Evolutionary conservation across 805 yeast species (phyloP), one percentile per base, ranked within the genome.

Genomic region (Torulaspora maleeae): DNA sequence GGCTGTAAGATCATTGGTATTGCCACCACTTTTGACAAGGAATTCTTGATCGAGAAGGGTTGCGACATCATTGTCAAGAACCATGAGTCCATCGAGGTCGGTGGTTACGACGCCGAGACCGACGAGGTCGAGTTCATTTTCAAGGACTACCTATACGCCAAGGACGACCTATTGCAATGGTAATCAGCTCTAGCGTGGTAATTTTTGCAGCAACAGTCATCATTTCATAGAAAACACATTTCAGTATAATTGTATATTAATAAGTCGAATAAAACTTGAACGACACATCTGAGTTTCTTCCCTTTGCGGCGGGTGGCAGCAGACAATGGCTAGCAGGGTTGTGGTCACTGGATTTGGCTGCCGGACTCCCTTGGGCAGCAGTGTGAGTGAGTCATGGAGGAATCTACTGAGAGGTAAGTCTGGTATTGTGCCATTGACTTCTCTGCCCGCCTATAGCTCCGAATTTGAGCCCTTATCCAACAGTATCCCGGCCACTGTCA

Each of bases 331-430:
- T 13, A 64, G 71, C 47, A 69, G 96, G 64, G 95, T 91, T 0
- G 97, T 91, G 1, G 83, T 91, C 1, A 93, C 99, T 0, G 99
- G 99, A 0, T 61, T 93, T 6, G 98, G 98, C 0, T 67, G 86
- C 22, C 77, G 90, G 1, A 79, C 93, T 0, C 99, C 99, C 0
- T 67, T 93, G 3, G 98, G 97, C 0, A 79, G 80, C 5, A 90
- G 89, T 0, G 75, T 72, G 3, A 56, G 56, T 12, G 63, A 61
- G 11, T 66, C 78, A 3, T 86, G 91, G 90, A 41, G 60, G 2
- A 70, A 69, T 13, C 62, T 85, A 5, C 55, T 84, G 1, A 66
- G 66, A 0, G 72, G 78, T 0, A 62, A 73, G 45, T 75, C 83
- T 13, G 91, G 93, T 0, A 57, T 85, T 2, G 66, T 78, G 1